Conservation (phyloP, 805 yeast species). For the Wickerhamiella azymoides region DNA sequence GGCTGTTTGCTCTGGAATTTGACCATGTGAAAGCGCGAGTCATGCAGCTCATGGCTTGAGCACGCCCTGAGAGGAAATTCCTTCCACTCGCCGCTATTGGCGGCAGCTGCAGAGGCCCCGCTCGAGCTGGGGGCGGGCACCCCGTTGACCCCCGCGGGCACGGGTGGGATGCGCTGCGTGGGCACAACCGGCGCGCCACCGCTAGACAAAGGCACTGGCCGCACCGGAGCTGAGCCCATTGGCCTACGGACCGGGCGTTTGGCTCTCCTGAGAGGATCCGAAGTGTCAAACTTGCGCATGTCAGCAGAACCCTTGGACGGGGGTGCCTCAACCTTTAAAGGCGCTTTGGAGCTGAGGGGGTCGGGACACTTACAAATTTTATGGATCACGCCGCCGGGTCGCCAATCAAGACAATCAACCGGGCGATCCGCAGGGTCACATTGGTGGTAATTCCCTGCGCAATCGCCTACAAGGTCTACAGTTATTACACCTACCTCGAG, state of each 20-base stretch:
- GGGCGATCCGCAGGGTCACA: conserved; percentile 23
- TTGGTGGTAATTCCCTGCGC: conserved; percentile 18
- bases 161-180: conserved; percentile 8
- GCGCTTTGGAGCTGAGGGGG: no score
- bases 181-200: conserved; percentile 13
- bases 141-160: conserved; percentile 4
- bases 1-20: conserved; percentile 62
- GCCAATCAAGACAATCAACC: conserved; percentile 20
- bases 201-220: conserved; percentile 18
- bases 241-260: not conserved
- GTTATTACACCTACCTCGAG: conserved; percentile 11
- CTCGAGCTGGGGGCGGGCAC: not conserved
- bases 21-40: conserved; percentile 64
- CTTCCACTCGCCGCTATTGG: conserved; percentile 12
- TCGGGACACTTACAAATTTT: not conserved
- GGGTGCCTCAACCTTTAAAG: no score
- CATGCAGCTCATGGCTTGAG: conserved; percentile 53
- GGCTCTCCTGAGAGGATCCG: not conserved
- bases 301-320: no score
- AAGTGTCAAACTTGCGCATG: conserved; percentile 15
- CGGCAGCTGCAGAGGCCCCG: not conserved
- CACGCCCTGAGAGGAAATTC: conserved; percentile 59
- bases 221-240: conserved; percentile 5
- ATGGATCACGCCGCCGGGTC: conserved; percentile 16
- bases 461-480: conserved; percentile 19